A percentile compares a stretch with the other conserved stretches of the same genome.
These are phyloP conservation scores for Xylariaceae sp. DNA, from an alignment of 2,329 filamentous ascomycete genomes.

Conservation along the genomic window DNA sequence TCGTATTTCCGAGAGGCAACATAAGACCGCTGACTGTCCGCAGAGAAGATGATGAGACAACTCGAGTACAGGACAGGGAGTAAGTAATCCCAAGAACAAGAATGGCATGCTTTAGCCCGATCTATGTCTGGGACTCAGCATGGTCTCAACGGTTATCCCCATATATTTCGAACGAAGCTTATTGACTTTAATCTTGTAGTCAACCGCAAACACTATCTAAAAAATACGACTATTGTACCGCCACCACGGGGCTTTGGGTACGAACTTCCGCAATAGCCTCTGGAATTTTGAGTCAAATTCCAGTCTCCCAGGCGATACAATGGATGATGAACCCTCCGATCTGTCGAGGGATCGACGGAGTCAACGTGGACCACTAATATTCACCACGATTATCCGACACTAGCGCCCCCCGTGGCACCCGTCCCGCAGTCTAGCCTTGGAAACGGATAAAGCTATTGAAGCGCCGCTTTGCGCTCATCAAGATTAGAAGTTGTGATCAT, in stretches of 20 bases:
- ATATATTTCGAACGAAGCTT: background rate
- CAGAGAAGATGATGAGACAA: slow-evolving; percentile 34
- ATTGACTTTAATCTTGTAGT: slow-evolving; percentile 12
- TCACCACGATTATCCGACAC: background rate
- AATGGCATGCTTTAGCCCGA: no score
- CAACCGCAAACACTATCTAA: slow-evolving; percentile 29
- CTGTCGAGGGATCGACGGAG: background rate
- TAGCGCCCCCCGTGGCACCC: background rate
- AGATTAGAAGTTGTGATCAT: no score
- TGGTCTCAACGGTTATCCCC: background rate
- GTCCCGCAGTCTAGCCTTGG: background rate
- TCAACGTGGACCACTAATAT: background rate
- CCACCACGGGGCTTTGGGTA: slow-evolving; percentile 12
- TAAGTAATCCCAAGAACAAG: slow-evolving; percentile 6
- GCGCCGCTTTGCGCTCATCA: background rate
- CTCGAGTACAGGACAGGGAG: slow-evolving; percentile 28
- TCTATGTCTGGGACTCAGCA: background rate
- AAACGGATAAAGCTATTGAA: background rate
- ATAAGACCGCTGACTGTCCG: slow-evolving; percentile 9
- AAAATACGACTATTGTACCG: slow-evolving; percentile 18
- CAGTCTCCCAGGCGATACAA: no score
- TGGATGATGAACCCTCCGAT: no score
- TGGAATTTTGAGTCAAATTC: no score
- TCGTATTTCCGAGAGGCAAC: background rate
- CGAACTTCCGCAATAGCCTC: slow-evolving; percentile 1